Percentiles rank a stretch among this genome's conserved stretches.
phyloP scores from a whole-genome alignment of 192 early-diverging fungal species.

The Linnemannia schmuckeri region DNA sequence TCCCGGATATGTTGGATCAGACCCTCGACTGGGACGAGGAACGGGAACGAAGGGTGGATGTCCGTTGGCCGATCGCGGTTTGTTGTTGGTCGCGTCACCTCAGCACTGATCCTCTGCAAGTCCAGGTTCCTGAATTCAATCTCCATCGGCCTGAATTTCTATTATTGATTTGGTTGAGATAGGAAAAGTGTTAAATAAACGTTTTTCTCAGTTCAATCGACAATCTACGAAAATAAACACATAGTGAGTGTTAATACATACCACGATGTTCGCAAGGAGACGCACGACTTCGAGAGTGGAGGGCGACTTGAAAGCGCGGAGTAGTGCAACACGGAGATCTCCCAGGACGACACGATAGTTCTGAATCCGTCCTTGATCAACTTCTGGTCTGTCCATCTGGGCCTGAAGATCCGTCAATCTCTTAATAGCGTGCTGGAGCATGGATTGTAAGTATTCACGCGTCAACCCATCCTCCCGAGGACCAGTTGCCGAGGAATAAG shows the following conservation, averaged over 20 bases:
- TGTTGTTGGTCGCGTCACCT: constrained; percentile 15
- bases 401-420: constrained; percentile 50
- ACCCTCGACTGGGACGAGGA: constrained; percentile 48
- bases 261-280: constrained; percentile 39
- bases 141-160: constrained; percentile 46
- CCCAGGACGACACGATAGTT: constrained; percentile 23
- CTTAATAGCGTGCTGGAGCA: constrained; percentile 57
- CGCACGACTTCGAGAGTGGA: constrained; percentile 38
- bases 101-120: constrained; percentile 32
- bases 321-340: constrained; percentile 52
- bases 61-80: constrained; percentile 44
- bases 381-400: constrained; percentile 42
- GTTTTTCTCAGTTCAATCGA: not conserved
- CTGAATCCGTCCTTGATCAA: constrained; percentile 26
- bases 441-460: constrained; percentile 53
- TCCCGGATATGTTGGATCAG: constrained; percentile 28
- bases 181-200: too few species aligned
- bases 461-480: constrained; percentile 24
- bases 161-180: not conserved
- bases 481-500: not conserved
- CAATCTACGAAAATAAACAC: not conserved
- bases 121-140: constrained; percentile 19
- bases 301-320: constrained; percentile 49
- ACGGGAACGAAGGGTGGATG: constrained; percentile 48
- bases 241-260: not conserved